Conservation (phyloP, 345 rosid genomes). For the Eucalyptus polyanthemos region DNA sequence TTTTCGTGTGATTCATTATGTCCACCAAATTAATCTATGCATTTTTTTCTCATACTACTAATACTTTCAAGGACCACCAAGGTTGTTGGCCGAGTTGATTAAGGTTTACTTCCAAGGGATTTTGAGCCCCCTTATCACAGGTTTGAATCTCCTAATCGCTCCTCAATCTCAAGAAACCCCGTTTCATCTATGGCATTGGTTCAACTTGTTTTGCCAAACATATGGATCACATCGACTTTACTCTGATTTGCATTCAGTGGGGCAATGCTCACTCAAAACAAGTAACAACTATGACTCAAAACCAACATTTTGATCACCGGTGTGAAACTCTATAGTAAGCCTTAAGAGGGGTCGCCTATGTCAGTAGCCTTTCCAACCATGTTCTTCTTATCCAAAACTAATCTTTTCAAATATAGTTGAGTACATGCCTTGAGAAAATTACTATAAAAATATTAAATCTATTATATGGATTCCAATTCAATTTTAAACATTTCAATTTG, state of each 20-base stretch:
- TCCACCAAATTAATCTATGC: too few relatives aligned
- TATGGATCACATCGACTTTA: not conserved
- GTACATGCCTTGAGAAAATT: too few relatives aligned
- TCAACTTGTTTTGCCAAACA: not conserved
- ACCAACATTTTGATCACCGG: too few relatives aligned
- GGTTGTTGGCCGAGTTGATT: not conserved
- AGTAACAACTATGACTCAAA: too few relatives aligned
- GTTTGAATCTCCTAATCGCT: not conserved
- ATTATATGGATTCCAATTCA: too few relatives aligned
- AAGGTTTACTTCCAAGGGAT: not conserved
- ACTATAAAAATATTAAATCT: too few relatives aligned
- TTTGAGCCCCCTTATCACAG: not conserved
- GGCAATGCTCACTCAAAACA: not conserved
- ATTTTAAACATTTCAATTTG: rapidly evolving
- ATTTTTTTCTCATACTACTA: not conserved
- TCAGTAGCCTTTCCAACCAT: too few relatives aligned
- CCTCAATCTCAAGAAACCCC: not conserved
- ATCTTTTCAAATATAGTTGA: too few relatives aligned
- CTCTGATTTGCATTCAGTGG: not conserved
- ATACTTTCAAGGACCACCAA: not conserved
- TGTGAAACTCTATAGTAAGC: too few relatives aligned
- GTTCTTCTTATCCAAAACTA: too few relatives aligned
- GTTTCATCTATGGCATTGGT: not conserved
- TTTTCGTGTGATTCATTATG: too few relatives aligned
- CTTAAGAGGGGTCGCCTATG: too few relatives aligned